Percentiles rank a stretch among this genome's conserved stretches.
These are phyloP conservation scores for Lentinula lateritia DNA, from an alignment of 768 basidiomycete genomes.

Conservation along the genomic window DNA sequence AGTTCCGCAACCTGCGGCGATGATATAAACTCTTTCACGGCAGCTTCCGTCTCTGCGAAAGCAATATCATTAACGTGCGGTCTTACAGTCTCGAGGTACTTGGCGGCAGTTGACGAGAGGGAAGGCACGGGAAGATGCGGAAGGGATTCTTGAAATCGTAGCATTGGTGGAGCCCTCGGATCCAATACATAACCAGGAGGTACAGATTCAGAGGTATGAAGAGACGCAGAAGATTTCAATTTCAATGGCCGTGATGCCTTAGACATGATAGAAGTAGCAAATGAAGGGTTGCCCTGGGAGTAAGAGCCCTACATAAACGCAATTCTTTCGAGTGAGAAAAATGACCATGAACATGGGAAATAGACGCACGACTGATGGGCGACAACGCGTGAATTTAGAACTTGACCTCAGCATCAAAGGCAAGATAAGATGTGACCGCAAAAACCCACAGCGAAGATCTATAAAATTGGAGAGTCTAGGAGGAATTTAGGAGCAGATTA, in stretches of 20 bases:
- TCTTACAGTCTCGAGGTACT: constrained; percentile 82
- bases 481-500: background rate
- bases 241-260: constrained; percentile 1
- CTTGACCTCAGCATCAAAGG: constrained; percentile 4
- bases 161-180: constrained; percentile 57
- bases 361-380: constrained; percentile 1
- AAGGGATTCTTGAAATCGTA: constrained; percentile 67
- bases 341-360: background rate
- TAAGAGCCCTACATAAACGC: background rate
- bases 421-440: background rate
- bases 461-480: background rate
- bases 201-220: constrained; percentile 21
- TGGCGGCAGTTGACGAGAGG: constrained; percentile 73
- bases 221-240: constrained; percentile 6
- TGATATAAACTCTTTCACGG: constrained; percentile 62
- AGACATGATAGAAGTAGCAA: background rate
- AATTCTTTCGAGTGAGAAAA: background rate
- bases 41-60: constrained; percentile 49
- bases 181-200: constrained; percentile 50
- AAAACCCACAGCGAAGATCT: background rate
- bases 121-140: constrained; percentile 82
- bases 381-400: background rate
- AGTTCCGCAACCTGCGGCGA: constrained; percentile 68
- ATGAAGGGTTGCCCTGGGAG: background rate
- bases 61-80: constrained; percentile 69